Base-by-base conservation (phyloP, 129 eudicot genomes). In the Flaveria ramosissima region DNA sequence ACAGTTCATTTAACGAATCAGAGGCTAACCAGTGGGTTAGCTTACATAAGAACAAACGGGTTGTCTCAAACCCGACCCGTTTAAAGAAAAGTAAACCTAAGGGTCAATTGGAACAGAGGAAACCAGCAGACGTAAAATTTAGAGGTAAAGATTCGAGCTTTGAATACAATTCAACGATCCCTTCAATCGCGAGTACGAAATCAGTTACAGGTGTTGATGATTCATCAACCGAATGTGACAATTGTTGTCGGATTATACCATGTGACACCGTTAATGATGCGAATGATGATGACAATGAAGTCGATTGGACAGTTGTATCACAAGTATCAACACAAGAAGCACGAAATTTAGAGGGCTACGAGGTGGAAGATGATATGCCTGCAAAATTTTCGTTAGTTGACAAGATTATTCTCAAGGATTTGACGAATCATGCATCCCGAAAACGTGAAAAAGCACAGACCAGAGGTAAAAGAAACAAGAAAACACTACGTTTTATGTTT, bases 1-100 rank as follows among this genome's bases (percentile, higher is more conserved):
- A 32, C n/a, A 72, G 66, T 53, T 72, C 76, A 19, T 3, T 41
- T 68, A 75, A 76, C 6, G 63, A 47, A 41, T 68, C 80, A 26
- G 75, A 81, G 16, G 20, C 80, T 46, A 69, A 67, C 76, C 41
- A 74, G 23, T 68, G 60, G 53, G 80, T 45, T 67, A 32, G 65
- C 60, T 60, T 47, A 71, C 64, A 71, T 21, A 48, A 65, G 30
- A 81, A 60, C 45, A 76, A 81, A 41, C 81, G 81, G 19, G 81
- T 76, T 62, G 39, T 50, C 30, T 52, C 83, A 56, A 77, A 71
- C 70, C 82, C 72, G 17, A 46, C 79, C 27, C 67, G 60, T 62
- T 30, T 71, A 70, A 67, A 45, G 75, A 77, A 77, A 67, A 65
- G 45, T 24, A 77, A 55, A 57, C 36, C 52, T 36, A 64, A 20